Percentiles rank a stretch among this genome's conserved stretches.
phyloP scores from a whole-genome alignment of 192 early-diverging fungal species.

The Coemansia sp. region DNA sequence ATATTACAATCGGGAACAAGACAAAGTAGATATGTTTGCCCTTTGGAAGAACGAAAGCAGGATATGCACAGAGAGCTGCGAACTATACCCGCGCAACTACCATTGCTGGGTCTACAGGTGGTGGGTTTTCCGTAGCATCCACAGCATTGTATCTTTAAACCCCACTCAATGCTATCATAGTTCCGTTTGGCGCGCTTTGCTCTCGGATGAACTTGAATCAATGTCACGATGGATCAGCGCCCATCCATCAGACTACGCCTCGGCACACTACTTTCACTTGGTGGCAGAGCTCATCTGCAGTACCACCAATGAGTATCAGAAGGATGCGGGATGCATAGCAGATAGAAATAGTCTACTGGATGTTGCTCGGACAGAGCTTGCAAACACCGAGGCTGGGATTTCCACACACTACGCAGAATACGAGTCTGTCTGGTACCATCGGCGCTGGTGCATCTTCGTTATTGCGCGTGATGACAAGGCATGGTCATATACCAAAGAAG shows the following conservation, averaged over 20 bases:
- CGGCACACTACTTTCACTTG: slow-evolving; percentile 42
- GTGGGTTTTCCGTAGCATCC: slow-evolving; percentile 18
- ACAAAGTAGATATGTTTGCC: not conserved
- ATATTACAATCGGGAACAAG: not conserved
- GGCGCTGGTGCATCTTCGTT: slow-evolving; percentile 36
- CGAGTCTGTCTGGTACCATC: slow-evolving; percentile 46
- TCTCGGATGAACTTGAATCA: not conserved
- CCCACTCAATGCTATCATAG: not conserved
- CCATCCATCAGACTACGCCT: slow-evolving; percentile 49
- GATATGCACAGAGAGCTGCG: slow-evolving; percentile 20
- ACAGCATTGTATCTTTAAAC: not conserved
- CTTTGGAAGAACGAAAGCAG: slow-evolving; percentile 23
- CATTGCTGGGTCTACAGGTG: slow-evolving; percentile 54
- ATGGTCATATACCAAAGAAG: not conserved
- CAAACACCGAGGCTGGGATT: slow-evolving; percentile 15
- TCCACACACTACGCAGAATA: slow-evolving; percentile 25
- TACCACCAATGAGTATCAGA: not conserved
- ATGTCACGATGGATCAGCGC: slow-evolving; percentile 21
- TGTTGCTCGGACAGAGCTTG: slow-evolving; percentile 17
- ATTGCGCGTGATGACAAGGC: not conserved
- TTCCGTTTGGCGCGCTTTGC: not conserved
- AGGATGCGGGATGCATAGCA: not conserved
- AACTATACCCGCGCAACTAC: slow-evolving; percentile 46
- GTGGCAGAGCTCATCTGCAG: slow-evolving; percentile 14
- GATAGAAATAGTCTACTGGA: not conserved